These are phyloP conservation scores for Cicer cuneatum DNA, from an alignment of 306 rosid species.

Conservation along the genomic window DNA sequence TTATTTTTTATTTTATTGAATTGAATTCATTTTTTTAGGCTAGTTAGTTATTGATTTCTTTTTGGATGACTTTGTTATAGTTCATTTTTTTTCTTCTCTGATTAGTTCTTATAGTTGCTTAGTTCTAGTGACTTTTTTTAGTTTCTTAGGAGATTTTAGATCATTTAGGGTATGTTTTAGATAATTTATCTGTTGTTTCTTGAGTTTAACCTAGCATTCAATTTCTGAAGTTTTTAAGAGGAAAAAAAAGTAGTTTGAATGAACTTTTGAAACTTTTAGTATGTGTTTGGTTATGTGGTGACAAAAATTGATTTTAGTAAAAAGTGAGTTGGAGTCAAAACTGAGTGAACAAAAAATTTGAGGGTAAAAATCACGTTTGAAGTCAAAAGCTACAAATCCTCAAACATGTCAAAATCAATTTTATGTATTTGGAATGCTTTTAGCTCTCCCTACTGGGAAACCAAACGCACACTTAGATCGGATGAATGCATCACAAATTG, in stretches of 20 bases:
- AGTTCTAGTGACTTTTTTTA: neutral
- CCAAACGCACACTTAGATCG: too few species aligned
- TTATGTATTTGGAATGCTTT: too few species aligned
- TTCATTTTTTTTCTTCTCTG: neutral
- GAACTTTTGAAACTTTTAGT: neutral
- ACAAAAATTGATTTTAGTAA: too few species aligned
- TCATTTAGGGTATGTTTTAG: neutral
- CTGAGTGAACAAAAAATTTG: too few species aligned
- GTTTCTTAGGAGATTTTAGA: neutral
- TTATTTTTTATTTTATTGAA: neutral
- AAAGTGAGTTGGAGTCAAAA: too few species aligned
- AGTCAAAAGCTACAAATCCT: too few species aligned
- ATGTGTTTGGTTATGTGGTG: too few species aligned
- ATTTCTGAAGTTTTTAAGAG: conserved; percentile 9
- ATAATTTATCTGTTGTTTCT: conserved; percentile 4
- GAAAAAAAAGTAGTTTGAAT: neutral
- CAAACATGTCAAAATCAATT: too few species aligned
- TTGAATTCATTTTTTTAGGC: neutral
- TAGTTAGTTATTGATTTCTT: neutral
- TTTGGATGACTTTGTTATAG: neutral
- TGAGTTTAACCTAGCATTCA: conserved; percentile 10
- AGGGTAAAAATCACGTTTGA: too few species aligned
- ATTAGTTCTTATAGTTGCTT: conserved; percentile 23
- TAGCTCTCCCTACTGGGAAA: too few species aligned
- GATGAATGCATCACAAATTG: neutral